These are phyloP conservation scores for Paramecium octaurelia DNA, from an alignment of 73 alveolate species.

Conservation along the genomic window DNA sequence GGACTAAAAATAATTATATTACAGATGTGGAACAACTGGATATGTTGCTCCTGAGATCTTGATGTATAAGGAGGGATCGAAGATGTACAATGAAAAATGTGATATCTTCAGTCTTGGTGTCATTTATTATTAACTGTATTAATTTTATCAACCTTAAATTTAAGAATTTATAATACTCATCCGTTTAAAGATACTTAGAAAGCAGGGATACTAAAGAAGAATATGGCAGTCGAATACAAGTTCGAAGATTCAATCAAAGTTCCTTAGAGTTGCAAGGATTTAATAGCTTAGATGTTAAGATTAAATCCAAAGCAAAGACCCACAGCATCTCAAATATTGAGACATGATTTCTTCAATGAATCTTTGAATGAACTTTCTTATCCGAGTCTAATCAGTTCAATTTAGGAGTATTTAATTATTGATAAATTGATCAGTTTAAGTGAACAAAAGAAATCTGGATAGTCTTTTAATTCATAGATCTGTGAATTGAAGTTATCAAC, in stretches of 20 bases:
- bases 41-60: constrained; percentile 57
- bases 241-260: background rate
- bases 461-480: background rate
- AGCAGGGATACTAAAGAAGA: background rate
- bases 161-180: background rate
- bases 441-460: background rate
- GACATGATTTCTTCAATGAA: background rate
- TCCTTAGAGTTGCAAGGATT: background rate
- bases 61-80: background rate
- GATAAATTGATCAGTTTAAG: background rate
- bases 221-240: background rate
- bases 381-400: background rate
- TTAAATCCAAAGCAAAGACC: background rate
- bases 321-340: background rate
- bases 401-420: background rate
- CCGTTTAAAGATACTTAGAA: background rate
- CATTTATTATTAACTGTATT: background rate
- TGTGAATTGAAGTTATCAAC: background rate
- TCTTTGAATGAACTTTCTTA: background rate
- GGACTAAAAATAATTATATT: background rate
- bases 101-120: constrained; percentile 49
- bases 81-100: constrained; percentile 41
- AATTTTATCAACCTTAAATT: too few species aligned
- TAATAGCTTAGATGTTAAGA: background rate
- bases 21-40: constrained; percentile 47